A percentile compares a stretch with the other conserved stretches of the same genome.
Conservation (phyloP, 1,284 basidiomycete species). For the Heterobasidion irregulare region DNA sequence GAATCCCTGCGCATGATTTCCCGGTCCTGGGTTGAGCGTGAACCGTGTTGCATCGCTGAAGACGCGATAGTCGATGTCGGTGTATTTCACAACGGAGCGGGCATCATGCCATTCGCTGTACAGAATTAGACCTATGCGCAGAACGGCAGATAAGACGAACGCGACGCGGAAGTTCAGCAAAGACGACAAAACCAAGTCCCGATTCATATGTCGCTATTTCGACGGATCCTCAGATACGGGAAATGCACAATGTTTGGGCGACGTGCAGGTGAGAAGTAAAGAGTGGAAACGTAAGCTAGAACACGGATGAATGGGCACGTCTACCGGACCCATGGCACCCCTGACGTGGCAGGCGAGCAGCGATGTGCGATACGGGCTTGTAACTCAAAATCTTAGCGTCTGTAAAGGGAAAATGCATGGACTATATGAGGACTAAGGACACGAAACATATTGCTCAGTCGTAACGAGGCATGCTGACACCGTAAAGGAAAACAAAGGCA, state of each 20-base stretch:
- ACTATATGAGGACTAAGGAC: neutral
- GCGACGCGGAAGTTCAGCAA: constrained; percentile 43
- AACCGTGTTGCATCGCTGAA: constrained; percentile 88
- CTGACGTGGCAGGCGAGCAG: neutral
- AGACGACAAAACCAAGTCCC: constrained; percentile 3
- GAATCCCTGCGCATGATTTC: constrained; percentile 55
- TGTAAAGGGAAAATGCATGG: too few relatives aligned
- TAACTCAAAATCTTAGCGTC: neutral
- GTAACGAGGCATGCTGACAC: neutral
- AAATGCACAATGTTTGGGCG: too few relatives aligned
- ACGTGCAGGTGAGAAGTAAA: neutral
- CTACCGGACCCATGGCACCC: neutral
- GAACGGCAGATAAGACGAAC: constrained; percentile 41
- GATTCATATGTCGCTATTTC: neutral
- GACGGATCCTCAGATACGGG: neutral
- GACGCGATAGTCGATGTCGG: constrained; percentile 95
- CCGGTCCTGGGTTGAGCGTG: constrained; percentile 38
- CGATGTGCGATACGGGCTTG: neutral
- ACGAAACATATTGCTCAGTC: neutral
- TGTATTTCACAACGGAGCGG: constrained; percentile 84
- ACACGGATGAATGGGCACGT: neutral
- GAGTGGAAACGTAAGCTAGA: neutral
- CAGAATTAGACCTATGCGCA: constrained; percentile 67
- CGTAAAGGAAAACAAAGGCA: neutral
- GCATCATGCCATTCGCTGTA: constrained; percentile 89